A percentile compares a stretch with the other conserved stretches of the same genome.
Conservation (phyloP, 192 early-diverging fungal genomes). For the Coemansia sp. region DNA sequence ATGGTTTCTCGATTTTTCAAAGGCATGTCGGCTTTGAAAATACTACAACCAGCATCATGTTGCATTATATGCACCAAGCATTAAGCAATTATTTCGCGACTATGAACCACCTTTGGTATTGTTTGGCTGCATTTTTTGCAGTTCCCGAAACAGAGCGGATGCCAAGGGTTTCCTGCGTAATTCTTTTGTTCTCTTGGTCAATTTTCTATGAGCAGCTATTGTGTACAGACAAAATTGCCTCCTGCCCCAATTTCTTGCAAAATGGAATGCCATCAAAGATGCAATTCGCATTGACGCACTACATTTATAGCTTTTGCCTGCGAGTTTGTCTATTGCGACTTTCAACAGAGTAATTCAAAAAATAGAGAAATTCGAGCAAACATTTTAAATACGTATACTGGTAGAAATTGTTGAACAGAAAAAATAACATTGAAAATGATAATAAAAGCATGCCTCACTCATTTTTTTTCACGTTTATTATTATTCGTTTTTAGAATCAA, state of each 20-base stretch:
- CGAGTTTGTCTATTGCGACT: too few species aligned
- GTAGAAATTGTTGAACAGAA: too few species aligned
- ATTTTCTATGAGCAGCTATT: not conserved
- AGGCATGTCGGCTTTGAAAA: not conserved
- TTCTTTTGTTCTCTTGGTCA: not conserved
- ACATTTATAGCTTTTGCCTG: not conserved
- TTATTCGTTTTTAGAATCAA: too few species aligned
- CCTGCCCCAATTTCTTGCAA: not conserved
- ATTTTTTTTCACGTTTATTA: too few species aligned
- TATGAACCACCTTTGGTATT: not conserved
- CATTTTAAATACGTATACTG: too few species aligned
- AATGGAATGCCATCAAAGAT: not conserved
- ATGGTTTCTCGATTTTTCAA: not conserved
- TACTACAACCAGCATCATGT: not conserved
- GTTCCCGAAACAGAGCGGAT: not conserved
- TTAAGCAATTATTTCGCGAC: not conserved
- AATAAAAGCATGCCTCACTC: too few species aligned
- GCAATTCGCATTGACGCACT: not conserved
- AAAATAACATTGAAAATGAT: too few species aligned
- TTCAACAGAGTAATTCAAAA: too few species aligned
- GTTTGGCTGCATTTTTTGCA: not conserved
- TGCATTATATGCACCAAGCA: slow-evolving; percentile 1
- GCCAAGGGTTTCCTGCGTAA: not conserved
- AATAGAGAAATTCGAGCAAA: too few species aligned
- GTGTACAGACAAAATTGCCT: not conserved